Conservation (phyloP, 2,329 filamentous ascomycete genomes). For the Aureobasidium vineae region DNA sequence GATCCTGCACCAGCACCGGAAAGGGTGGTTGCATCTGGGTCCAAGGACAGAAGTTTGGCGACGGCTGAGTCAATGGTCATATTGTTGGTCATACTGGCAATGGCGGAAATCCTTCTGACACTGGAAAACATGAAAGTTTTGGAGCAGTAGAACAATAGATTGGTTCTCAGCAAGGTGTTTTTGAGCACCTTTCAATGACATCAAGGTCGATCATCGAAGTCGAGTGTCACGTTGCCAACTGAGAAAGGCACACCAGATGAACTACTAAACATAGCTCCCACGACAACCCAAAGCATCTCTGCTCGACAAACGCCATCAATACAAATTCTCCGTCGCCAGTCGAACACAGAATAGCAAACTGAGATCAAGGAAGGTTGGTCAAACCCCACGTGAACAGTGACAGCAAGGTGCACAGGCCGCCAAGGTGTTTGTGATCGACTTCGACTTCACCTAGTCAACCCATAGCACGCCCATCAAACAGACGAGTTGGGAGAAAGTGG, state of each 20-base stretch:
- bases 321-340: neutral
- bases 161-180: slow-evolving; percentile 1
- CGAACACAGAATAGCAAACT: neutral
- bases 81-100: neutral
- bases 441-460: slow-evolving; percentile 6
- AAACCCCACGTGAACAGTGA: slow-evolving; percentile 2
- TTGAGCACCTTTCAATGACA: neutral
- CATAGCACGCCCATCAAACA: slow-evolving; percentile 12
- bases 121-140: slow-evolving; percentile 9
- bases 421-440: slow-evolving; percentile 10
- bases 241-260: neutral
- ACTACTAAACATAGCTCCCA: neutral
- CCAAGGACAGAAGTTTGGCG: slow-evolving; percentile 58
- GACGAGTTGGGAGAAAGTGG: neutral
- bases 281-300: neutral
- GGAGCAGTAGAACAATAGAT: neutral
- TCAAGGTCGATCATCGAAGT: slow-evolving; percentile 10
- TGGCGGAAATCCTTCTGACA: neutral
- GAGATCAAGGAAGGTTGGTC: neutral
- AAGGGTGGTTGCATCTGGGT: slow-evolving; percentile 56
- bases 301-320: neutral
- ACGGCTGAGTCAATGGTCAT: slow-evolving; percentile 64
- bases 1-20: slow-evolving; percentile 62
- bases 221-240: neutral
- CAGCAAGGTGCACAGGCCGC: neutral